Percentiles rank a stretch among this genome's conserved stretches.
phyloP scores from a whole-genome alignment of 2,329 filamentous ascomycete genomes.

The Xylariaceae sp. region DNA sequence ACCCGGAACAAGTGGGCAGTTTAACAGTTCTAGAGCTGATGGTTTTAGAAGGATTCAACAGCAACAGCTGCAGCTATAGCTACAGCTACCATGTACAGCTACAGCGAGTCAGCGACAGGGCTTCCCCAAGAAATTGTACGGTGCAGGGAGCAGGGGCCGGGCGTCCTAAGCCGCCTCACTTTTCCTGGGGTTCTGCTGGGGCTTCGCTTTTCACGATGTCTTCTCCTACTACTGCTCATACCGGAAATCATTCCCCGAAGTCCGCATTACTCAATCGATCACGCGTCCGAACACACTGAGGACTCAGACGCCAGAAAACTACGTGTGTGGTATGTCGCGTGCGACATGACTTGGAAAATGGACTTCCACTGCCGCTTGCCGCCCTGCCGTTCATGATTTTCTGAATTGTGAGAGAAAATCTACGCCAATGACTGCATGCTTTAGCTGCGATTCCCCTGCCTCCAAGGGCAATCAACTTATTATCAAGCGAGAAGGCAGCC shows the following conservation, averaged over 20 bases:
- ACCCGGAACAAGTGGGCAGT: too few relatives aligned
- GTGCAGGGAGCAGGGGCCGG: conserved; percentile 8
- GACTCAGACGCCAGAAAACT: conserved; percentile 7
- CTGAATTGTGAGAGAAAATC: conserved; percentile 5
- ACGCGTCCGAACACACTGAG: too few relatives aligned
- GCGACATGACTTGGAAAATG: conserved; percentile 14
- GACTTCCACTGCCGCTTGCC: conserved; percentile 20
- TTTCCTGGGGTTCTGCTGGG: background rate
- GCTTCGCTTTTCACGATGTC: too few relatives aligned
- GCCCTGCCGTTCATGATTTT: conserved; percentile 3
- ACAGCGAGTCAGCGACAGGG: background rate
- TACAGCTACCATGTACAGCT: background rate
- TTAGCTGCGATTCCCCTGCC: background rate
- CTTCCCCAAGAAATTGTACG: conserved; percentile 2
- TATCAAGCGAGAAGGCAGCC: conserved; percentile 20
- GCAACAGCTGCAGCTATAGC: background rate
- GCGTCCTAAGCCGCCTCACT: conserved; percentile 20
- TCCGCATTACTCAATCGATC: conserved; percentile 3
- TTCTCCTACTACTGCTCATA: too few relatives aligned
- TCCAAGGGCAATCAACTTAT: background rate
- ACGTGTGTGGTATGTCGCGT: conserved; percentile 6
- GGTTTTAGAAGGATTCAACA: too few relatives aligned
- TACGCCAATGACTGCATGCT: conserved; percentile 2
- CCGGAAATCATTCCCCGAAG: too few relatives aligned
- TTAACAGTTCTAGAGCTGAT: too few relatives aligned